Evolutionary conservation across 2,329 filamentous ascomycete species (phyloP), one percentile per base, ranked within the genome.

Genomic region (Capronia coronata): DNA sequence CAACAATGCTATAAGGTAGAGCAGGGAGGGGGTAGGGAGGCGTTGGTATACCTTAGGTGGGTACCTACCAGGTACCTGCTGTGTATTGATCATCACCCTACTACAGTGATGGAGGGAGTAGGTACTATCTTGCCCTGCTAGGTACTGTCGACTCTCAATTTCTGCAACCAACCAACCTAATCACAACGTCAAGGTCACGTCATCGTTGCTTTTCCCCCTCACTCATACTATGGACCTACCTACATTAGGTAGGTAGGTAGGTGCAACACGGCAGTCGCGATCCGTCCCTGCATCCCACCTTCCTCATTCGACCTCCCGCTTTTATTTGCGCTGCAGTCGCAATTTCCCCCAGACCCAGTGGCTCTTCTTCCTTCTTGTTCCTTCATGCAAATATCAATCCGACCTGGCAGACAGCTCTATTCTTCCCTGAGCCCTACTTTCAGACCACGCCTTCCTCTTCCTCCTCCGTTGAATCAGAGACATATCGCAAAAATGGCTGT

Each of bases 401-500:
- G 14, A 19, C 34, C 16, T 18, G 34, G 14, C 18, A 37, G 34
- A 19, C 34, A 37, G 9, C 14, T 34, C 30, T 34, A 34, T 16
- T 34, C 30, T 5, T 14, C 30, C 30, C 6, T 34, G 6, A 34
- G 30, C 30, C 14, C 13, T 5, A 16, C 34, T 19, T 16, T 11
- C 34, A 37, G 11, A 8, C 34, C 30, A 34, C 5, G 13, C n/a
- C 30, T 5, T 37, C 34, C 34, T 19, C 14, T 37, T 37, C 25
- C 6, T 45, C 18, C 25, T 25, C 39, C 13, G 11, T 37, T 22
- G 23, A 29, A 34, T 23, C 37, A 16, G 29, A 47, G 46, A 37
- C 32, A 4, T 19, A 7, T 39, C 13, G 23, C 46, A 55, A 55
- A n/a, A 35, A 50, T 57, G 54, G 51, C 54, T 48, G 55, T 57